Percentiles rank a stretch among this genome's conserved stretches.
Conservation (phyloP, 805 yeast genomes). For the Saccharomycopsis synnaedendra region DNA sequence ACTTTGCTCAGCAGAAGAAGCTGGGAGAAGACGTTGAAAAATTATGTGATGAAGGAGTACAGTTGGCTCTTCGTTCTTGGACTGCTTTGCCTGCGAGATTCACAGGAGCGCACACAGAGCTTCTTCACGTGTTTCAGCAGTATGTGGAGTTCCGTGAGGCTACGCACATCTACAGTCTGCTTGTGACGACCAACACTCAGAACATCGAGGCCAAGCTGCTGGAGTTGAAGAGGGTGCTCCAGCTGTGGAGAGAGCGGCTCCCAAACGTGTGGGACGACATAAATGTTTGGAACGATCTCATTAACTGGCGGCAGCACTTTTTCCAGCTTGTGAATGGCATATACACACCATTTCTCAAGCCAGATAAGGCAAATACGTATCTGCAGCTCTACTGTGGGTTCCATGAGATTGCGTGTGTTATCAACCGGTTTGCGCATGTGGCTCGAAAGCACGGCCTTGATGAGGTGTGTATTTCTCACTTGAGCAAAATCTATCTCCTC, state of each 20-base stretch:
- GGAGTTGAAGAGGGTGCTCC: conserved; percentile 86
- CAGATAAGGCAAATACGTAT: conserved; percentile 59
- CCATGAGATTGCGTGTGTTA: conserved; percentile 98
- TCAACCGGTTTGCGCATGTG: conserved; percentile 95
- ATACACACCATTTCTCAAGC: conserved; percentile 82
- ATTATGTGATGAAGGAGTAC: conserved; percentile 93
- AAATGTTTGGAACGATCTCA: conserved; percentile 93
- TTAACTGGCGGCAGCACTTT: conserved; percentile 98
- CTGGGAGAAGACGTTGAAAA: conserved; percentile 75
- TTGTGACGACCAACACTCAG: conserved; percentile 83
- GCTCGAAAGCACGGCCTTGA: conserved; percentile 96
- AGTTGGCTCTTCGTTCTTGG: conserved; percentile 86
- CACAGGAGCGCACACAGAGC: conserved; percentile 77
- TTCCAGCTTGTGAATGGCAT: conserved; percentile 92
- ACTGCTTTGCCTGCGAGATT: conserved; percentile 67
- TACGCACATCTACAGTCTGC: conserved; percentile 79
- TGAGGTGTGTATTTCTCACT: conserved; percentile 87
- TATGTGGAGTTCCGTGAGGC: conserved; percentile 97
- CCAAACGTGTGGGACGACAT: conserved; percentile 98
- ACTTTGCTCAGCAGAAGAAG: conserved; percentile 84
- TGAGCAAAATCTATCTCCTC: conserved; percentile 85
- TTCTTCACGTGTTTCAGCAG: conserved; percentile 92
- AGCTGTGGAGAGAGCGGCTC: conserved; percentile 95
- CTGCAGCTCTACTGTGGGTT: conserved; percentile 96
- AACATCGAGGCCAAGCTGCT: conserved; percentile 88